phyloP scores from a whole-genome alignment of 2,329 filamentous ascomycete species.

The Lomentospora prolificans region DNA sequence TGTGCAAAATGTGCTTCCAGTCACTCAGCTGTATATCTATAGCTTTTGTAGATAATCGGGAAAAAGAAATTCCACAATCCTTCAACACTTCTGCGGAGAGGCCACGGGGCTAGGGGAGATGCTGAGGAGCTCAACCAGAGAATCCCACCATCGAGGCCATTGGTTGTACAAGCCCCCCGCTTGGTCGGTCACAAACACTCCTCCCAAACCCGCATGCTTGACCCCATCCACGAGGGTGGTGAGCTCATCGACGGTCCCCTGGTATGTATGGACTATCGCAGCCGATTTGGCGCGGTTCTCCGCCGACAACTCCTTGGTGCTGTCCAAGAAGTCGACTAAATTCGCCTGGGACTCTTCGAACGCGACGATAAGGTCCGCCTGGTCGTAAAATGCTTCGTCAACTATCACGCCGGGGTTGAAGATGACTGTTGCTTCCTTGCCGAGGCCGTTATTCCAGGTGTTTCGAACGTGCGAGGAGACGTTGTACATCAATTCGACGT shows the following conservation, averaged over 20 bases:
- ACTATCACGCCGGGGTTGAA: constrained; percentile 35
- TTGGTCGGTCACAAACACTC: constrained; percentile 15
- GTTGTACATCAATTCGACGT: constrained; percentile 15
- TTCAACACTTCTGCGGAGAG: not conserved
- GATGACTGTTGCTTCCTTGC: constrained; percentile 18
- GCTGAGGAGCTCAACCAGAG: constrained; percentile 5
- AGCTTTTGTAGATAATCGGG: no score
- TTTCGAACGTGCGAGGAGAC: constrained; percentile 16
- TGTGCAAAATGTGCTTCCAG: no score
- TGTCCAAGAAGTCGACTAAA: constrained; percentile 6
- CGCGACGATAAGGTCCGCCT: constrained; percentile 32
- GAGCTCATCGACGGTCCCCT: not conserved
- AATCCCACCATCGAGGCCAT: constrained; percentile 13
- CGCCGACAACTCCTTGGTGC: not conserved
- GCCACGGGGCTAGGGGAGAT: not conserved
- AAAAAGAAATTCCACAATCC: not conserved
- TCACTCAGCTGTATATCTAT: no score
- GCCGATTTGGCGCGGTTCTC: constrained; percentile 8
- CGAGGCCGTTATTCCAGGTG: constrained; percentile 11
- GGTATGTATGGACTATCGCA: constrained; percentile 12
- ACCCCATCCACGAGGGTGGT: constrained; percentile 4
- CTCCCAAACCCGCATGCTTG: constrained; percentile 8
- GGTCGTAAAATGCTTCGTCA: constrained; percentile 26
- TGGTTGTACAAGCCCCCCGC: constrained; percentile 12
- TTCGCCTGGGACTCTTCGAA: constrained; percentile 24